These are phyloP conservation scores for Apiotrichum siamense DNA, from an alignment of 1,284 basidiomycete genomes.

Conservation along the genomic window DNA sequence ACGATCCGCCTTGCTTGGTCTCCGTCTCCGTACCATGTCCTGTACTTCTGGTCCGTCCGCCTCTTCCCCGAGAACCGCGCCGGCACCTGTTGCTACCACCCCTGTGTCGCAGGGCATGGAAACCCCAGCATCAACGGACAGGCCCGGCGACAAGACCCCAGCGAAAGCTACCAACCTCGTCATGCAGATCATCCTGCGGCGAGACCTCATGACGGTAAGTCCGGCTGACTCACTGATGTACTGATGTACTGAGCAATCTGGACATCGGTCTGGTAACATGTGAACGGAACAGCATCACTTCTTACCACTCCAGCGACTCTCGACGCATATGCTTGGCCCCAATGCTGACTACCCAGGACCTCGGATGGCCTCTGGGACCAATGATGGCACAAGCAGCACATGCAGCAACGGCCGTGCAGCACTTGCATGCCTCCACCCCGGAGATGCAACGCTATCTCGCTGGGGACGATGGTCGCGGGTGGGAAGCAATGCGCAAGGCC, in stretches of 20 bases:
- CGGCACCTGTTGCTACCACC: too few relatives aligned
- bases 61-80: too few relatives aligned
- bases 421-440: constrained; percentile 27
- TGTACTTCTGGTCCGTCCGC: too few relatives aligned
- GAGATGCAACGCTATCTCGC: constrained; percentile 38
- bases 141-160: neutral
- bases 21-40: too few relatives aligned
- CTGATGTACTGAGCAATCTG: too few relatives aligned
- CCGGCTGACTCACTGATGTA: too few relatives aligned
- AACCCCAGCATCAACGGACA: neutral
- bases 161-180: constrained; percentile 34
- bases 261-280: too few relatives aligned
- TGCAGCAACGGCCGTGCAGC: constrained; percentile 48
- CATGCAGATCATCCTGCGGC: constrained; percentile 47
- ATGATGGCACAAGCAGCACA: constrained; percentile 52
- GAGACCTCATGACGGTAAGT: constrained; percentile 41
- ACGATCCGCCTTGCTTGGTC: too few relatives aligned
- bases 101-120: neutral
- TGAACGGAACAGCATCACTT: too few relatives aligned
- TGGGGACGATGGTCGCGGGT: constrained; percentile 32
- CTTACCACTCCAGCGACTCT: too few relatives aligned
- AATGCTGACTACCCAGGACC: constrained; percentile 19
- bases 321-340: neutral
- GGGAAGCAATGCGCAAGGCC: constrained; percentile 43
- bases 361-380: constrained; percentile 50